Evolutionary conservation across 192 early-diverging fungal species (phyloP), one percentile per base, ranked within the genome.

Genomic region (Coemansia sp.): DNA sequence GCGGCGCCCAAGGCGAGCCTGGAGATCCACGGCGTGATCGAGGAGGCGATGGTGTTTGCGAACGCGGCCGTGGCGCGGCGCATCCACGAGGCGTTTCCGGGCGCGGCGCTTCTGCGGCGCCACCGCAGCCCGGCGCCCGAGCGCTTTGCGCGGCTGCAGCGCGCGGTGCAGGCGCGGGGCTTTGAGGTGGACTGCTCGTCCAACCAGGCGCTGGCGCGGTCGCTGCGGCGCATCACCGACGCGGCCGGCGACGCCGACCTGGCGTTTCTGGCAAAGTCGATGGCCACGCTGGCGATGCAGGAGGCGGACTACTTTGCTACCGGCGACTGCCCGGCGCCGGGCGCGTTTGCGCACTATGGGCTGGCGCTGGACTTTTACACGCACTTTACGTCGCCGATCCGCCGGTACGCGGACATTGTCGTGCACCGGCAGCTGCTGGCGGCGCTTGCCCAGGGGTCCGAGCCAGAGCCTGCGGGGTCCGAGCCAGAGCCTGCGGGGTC

Each of bases 361-460:
- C 65, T 91, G 56, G 90, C 90, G 1, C 64, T 89, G 35, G 85
- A 83, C 6, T 86, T 77, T 52, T 91, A 91, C 64, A 91, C 90
- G n/a, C 90, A 91, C 63, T 91, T 90, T 67, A 91, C 90, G 62
- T 87, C 86, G 6, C 89, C 89, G 5, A 91, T 91, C 60, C 88
- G 89, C 53, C 80, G 89, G 43, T 92, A 92, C 69, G 89, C 90
- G 22, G 90, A 92, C 67, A 45, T 92, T n/a, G 72, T 91, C 6
- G 90, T 89, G 21, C 90, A 92, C 56, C 65, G 90, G 7, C 86
- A 89, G 67, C 56, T 92, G 16, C 65, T 88, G 25, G 74, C 67
- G 2, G 81, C 82, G 18, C 55, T 88, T 2, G n/a, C n/a, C n/a
- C 54, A 60, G 1, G 67, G 21, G 5, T 5, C 46, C 1, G 31